phyloP scores from a whole-genome alignment of 1,139 yeast species.

The Sugiyamaella paludigena region DNA sequence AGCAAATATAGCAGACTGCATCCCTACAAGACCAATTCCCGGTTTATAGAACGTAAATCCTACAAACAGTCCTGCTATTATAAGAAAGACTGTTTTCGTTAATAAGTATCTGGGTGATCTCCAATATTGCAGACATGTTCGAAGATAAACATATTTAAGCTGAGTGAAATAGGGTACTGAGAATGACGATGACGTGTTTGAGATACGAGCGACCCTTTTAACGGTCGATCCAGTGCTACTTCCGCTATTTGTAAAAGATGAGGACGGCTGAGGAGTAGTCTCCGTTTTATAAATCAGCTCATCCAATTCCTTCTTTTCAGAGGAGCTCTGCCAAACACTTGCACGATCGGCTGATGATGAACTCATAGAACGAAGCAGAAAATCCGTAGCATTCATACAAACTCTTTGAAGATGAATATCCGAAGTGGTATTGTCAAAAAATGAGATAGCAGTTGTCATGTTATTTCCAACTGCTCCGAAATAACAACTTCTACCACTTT shows the following conservation, averaged over 20 bases:
- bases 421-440: slow-evolving; percentile 46
- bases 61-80: slow-evolving; percentile 49
- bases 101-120: slow-evolving; percentile 46
- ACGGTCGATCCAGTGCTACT: no score
- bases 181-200: background rate
- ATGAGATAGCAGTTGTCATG: slow-evolving; percentile 48
- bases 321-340: background rate
- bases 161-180: background rate
- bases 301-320: background rate
- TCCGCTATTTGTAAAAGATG: background rate
- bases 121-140: slow-evolving; percentile 44
- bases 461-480: slow-evolving; percentile 62
- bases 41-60: slow-evolving; percentile 50
- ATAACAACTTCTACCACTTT: slow-evolving; percentile 63
- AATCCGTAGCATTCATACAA: slow-evolving; percentile 6
- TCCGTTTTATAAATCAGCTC: background rate
- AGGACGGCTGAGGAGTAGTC: background rate
- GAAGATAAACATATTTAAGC: slow-evolving; percentile 49
- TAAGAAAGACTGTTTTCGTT: slow-evolving; percentile 47
- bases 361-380: background rate
- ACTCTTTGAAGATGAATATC: background rate
- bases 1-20: slow-evolving; percentile 40
- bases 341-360: background rate
- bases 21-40: slow-evolving; percentile 35
- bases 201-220: no score